Conservation (phyloP, 73 alveolate species). For the Durusdinium trenchii region DNA sequence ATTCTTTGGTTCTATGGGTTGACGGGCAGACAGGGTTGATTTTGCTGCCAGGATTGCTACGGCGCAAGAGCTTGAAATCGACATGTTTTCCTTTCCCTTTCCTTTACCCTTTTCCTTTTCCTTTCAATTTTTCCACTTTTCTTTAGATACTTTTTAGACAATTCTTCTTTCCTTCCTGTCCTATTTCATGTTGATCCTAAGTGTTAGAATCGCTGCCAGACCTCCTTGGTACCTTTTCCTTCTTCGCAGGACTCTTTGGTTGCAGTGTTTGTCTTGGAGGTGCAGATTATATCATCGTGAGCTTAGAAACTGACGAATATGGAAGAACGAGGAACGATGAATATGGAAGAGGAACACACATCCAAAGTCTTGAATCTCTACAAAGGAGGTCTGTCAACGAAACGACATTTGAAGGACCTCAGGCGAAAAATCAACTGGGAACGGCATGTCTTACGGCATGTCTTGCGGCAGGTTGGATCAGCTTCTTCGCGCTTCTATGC, state of each 20-base stretch:
- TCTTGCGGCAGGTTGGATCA: constrained; percentile 27
- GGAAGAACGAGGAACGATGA: neutral
- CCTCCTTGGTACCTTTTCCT: neutral
- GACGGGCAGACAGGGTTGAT: constrained; percentile 50
- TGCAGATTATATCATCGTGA: neutral
- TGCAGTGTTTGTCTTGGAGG: constrained; percentile 34
- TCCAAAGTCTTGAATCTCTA: neutral
- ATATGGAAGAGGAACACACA: neutral
- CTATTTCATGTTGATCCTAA: too few relatives aligned
- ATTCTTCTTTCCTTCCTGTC: too few relatives aligned
- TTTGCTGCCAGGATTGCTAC: constrained; percentile 2
- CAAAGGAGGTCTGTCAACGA: too few relatives aligned
- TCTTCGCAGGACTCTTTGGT: neutral
- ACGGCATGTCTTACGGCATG: neutral
- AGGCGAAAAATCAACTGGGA: too few relatives aligned
- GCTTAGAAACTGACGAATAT: neutral
- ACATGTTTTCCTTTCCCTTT: too few relatives aligned
- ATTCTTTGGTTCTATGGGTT: constrained; percentile 37
- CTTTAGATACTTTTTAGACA: too few relatives aligned
- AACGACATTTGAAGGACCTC: too few relatives aligned
- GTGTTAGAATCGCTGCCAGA: too few relatives aligned
- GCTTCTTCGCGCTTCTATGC: neutral
- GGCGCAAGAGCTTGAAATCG: too few relatives aligned
- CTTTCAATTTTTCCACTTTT: too few relatives aligned
- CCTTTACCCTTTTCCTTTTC: too few relatives aligned